Percentiles rank a stretch among this genome's conserved stretches.
Evolutionary conservation across 371 early-diverging fungal species (phyloP).

Genomic region (Syncephalastrum sp.): DNA sequence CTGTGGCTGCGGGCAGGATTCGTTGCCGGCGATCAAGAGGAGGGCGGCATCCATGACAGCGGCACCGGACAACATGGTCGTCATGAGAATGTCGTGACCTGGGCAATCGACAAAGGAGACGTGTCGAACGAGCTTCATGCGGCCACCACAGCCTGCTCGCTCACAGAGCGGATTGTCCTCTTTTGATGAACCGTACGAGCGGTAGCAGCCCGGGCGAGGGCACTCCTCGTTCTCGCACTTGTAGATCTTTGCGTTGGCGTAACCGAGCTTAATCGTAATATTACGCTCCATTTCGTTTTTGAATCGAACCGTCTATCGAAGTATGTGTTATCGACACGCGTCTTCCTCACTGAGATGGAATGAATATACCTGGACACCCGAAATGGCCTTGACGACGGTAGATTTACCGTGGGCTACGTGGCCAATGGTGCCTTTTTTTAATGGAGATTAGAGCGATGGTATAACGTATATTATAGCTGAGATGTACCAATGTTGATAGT

Average conservation of each 20-base stretch:
- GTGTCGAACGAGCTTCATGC: constrained; percentile 90
- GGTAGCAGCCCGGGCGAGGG: constrained; percentile 96
- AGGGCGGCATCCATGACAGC: constrained; percentile 99
- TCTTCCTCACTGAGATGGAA: background rate
- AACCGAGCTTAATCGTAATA: constrained; percentile 99
- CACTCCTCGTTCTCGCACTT: constrained; percentile 93
- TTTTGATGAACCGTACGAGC: constrained; percentile 83
- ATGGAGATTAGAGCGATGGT: background rate
- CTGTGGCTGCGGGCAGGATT: constrained; percentile 99
- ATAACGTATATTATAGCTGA: background rate
- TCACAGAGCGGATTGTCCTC: constrained; percentile 92
- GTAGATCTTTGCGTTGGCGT: constrained; percentile 99
- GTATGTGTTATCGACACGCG: background rate
- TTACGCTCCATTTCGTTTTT: constrained; percentile 99
- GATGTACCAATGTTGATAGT: constrained; percentile 97
- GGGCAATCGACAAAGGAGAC: constrained; percentile 99
- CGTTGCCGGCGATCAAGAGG: constrained; percentile 99
- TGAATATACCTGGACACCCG: constrained; percentile 88
- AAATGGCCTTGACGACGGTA: constrained; percentile 99
- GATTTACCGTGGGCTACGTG: constrained; percentile 99
- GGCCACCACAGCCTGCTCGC: constrained; percentile 87
- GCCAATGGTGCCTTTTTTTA: constrained; percentile 94
- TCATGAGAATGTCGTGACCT: constrained; percentile 99
- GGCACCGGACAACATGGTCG: constrained; percentile 99
- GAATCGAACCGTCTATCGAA: constrained; percentile 92